A percentile compares a stretch with the other conserved stretches of the same genome.
phyloP scores from a whole-genome alignment of 1,284 basidiomycete species.

The Leccinum pachyderme region DNA sequence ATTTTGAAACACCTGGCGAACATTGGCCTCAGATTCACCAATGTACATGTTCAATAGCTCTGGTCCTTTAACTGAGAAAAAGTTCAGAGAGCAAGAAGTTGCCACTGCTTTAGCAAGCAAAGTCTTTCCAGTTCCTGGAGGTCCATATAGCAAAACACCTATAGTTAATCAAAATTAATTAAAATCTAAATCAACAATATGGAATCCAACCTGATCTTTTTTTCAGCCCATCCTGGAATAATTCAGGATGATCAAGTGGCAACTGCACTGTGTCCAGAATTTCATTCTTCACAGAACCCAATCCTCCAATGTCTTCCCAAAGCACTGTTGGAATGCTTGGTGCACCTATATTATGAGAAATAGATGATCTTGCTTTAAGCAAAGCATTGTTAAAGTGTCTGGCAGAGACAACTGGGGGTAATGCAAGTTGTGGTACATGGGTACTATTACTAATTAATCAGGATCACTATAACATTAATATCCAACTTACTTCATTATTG shows the following conservation, averaged over 20 bases:
- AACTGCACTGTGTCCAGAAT: constrained; percentile 98
- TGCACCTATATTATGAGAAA: constrained; percentile 92
- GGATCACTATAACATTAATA: background rate
- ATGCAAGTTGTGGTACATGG: background rate
- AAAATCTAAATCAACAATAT: background rate
- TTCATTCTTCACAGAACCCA: constrained; percentile 86
- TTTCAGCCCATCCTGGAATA: constrained; percentile 92
- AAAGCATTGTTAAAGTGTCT: constrained; percentile 78
- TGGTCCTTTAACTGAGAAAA: constrained; percentile 96
- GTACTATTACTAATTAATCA: constrained; percentile 6
- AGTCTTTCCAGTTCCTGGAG: constrained; percentile 96
- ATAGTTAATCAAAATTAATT: background rate
- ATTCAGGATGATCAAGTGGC: constrained; percentile 90
- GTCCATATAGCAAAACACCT: constrained; percentile 91
- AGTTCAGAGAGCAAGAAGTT: constrained; percentile 89
- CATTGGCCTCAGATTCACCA: constrained; percentile 96
- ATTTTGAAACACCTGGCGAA: constrained; percentile 88
- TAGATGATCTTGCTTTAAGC: constrained; percentile 72
- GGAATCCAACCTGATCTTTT: constrained; percentile 78
- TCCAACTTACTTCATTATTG: constrained; percentile 49
- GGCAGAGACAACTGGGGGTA: constrained; percentile 28
- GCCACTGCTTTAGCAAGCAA: constrained; percentile 93
- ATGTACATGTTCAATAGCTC: constrained; percentile 98
- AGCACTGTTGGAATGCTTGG: constrained; percentile 96
- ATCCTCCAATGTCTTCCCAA: constrained; percentile 98